These are phyloP conservation scores for Beauveria brongniartii DNA, from an alignment of 2,329 filamentous ascomycete genomes.

Conservation along the genomic window DNA sequence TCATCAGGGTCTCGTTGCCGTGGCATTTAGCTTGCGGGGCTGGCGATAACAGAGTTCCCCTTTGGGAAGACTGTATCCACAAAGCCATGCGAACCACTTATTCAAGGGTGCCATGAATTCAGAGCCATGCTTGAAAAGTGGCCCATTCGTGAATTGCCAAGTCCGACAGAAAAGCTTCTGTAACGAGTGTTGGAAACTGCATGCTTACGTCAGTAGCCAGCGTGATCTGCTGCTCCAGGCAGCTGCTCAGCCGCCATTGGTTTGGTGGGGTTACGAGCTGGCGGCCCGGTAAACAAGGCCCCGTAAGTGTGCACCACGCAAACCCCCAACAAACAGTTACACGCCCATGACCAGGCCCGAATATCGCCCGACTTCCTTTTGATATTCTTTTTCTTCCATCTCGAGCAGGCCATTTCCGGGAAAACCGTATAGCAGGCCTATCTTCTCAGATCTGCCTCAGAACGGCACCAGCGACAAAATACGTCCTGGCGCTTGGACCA, in stretches of 20 bases:
- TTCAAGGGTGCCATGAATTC: too few relatives aligned
- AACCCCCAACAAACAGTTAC: background rate
- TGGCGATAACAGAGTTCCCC: too few relatives aligned
- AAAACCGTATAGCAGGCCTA: background rate
- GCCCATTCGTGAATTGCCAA: too few relatives aligned
- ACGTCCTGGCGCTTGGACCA: background rate
- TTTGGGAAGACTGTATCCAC: too few relatives aligned
- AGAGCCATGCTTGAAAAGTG: too few relatives aligned
- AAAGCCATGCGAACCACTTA: too few relatives aligned
- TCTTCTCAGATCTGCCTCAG: background rate
- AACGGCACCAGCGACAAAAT: background rate
- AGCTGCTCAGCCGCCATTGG: constrained; percentile 1
- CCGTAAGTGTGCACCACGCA: background rate
- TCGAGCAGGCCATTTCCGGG: background rate
- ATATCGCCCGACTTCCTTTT: background rate
- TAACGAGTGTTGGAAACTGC: too few relatives aligned
- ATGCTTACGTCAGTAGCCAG: too few relatives aligned
- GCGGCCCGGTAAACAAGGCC: background rate
- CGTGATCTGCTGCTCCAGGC: background rate
- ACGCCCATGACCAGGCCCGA: background rate
- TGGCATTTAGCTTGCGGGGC: too few relatives aligned
- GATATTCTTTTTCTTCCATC: background rate
- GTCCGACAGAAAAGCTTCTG: too few relatives aligned
- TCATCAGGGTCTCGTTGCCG: too few relatives aligned
- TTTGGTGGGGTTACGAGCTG: constrained; percentile 7